Evolutionary conservation across 2,329 filamentous ascomycete species (phyloP).

Genomic region (Monosporascus sp.): DNA sequence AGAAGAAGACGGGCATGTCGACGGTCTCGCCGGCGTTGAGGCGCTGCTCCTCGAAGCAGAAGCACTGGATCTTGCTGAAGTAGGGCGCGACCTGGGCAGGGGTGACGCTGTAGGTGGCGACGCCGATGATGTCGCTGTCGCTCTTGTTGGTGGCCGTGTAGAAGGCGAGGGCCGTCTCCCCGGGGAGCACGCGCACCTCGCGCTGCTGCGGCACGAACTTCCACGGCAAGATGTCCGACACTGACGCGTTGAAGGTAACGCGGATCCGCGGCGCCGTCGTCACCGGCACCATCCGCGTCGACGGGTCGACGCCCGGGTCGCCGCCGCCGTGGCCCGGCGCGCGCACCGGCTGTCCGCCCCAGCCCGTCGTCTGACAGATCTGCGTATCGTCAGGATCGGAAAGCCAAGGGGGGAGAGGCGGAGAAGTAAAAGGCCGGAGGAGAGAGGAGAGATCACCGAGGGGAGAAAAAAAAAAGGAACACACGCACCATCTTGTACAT

Average conservation of each 20-base stretch:
- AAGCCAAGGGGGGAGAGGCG: slow-evolving; percentile 5
- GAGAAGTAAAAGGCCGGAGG: background rate
- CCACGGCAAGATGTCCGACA: slow-evolving; percentile 94
- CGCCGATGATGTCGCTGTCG: slow-evolving; percentile 90
- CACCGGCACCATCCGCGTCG: slow-evolving; percentile 74
- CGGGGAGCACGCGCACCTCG: slow-evolving; percentile 89
- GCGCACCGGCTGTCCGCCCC: slow-evolving; percentile 88
- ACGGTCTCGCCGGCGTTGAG: slow-evolving; percentile 93
- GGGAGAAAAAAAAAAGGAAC: slow-evolving; percentile 17
- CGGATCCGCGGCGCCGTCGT: slow-evolving; percentile 77
- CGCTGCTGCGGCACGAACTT: slow-evolving; percentile 96
- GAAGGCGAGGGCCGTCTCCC: slow-evolving; percentile 94
- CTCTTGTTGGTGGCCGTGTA: slow-evolving; percentile 94
- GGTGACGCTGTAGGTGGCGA: slow-evolving; percentile 96
- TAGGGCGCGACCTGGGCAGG: slow-evolving; percentile 94
- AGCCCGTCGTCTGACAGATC: slow-evolving; percentile 83
- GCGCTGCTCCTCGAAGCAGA: slow-evolving; percentile 97
- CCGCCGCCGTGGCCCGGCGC: slow-evolving; percentile 61
- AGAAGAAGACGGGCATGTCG: slow-evolving; percentile 99
- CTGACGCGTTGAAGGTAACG: slow-evolving; percentile 92
- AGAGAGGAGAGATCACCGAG: slow-evolving; percentile 1
- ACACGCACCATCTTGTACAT: slow-evolving; percentile 86
- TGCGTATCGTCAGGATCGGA: slow-evolving; percentile 25
- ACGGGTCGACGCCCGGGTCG: slow-evolving; percentile 49
- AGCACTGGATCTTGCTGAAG: slow-evolving; percentile 99